Conservation (phyloP, 73 alveolate species). For the Symbiodinium natans region DNA sequence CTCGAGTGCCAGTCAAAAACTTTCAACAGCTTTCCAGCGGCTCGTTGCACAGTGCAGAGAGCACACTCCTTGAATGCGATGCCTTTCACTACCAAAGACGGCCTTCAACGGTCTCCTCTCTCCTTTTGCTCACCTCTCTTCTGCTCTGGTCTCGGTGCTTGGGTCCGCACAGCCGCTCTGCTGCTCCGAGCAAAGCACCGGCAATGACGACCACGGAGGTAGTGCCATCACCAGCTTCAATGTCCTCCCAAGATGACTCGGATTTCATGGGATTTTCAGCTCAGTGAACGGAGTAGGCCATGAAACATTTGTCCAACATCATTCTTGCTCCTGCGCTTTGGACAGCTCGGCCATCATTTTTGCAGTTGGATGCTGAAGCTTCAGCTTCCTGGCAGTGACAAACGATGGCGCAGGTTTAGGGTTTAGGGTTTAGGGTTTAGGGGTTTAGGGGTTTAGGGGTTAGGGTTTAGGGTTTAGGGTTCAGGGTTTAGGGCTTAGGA, state of each 20-base stretch:
- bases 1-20: too few species aligned
- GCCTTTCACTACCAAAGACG: neutral
- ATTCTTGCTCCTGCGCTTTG: conserved; percentile 99
- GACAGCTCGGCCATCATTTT: conserved; percentile 99
- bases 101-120: neutral
- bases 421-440: too few species aligned
- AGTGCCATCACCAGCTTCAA: conserved; percentile 99
- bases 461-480: too few species aligned
- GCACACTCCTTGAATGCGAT: too few species aligned
- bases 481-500: too few species aligned
- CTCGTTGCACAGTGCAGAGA: too few species aligned
- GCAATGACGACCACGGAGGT: conserved; percentile 99
- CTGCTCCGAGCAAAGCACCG: conserved; percentile 99
- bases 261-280: neutral
- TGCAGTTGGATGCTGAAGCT: conserved; percentile 99
- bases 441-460: too few species aligned
- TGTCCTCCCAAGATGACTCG: conserved; percentile 97
- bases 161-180: conserved; percentile 95
- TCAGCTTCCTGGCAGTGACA: conserved; percentile 95
- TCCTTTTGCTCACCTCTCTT: neutral
- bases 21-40: too few species aligned
- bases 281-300: neutral
- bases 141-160: too few species aligned
- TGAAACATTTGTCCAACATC: neutral
- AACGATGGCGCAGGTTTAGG: too few species aligned